Base-by-base conservation (phyloP, 805 yeast genomes). In the Candida pseudoglaebosa region DNA sequence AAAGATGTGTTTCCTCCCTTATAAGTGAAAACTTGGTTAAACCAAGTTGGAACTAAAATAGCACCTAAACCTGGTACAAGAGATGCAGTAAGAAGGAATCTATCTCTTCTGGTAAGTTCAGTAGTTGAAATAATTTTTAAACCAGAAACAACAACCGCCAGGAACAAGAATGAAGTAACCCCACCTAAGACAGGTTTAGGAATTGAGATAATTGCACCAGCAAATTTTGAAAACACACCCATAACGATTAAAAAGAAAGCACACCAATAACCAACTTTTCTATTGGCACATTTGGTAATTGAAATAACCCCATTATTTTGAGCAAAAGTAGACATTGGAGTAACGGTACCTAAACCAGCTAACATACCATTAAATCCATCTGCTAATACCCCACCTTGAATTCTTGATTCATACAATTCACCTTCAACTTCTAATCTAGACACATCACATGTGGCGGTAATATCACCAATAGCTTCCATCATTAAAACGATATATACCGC, bases 251-350 rank as follows among this genome's bases (percentile, higher is more conserved):
- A 66, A 70, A 84, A 86, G 68, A 86, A 77, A 46, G 86, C 82
- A 65, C 85, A 77, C 78, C 86, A 83, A 60, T 78, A 80, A 28
- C 93, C 97, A 17, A 78, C 87, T 36, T 74, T 70, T 65, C 95
- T 76, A 52, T 86, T 81, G 34, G 96, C 96, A 65, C 96, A 88
- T 59, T 86, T 87, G 35, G 96, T 90, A 59, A 90, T 73, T 30
- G 95, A 82, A 48, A 89, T 88, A 42, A 89, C 96, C 71, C 96
- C 96, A 59, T 90, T 90, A 65, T 90, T 90, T 65, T 89, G 96
- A 10, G 96, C 96, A 68, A 90, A 90, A 0, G 93, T 83, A 9
- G 95, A 81, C 78, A 88, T 71, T 41, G 96, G 96, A n/a, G 95
- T 84, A 39, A 84, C 67, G 15, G 95, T 88, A 74, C 79, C 75